Percentiles rank a stretch among this genome's conserved stretches.
Evolutionary conservation across 192 early-diverging fungal genomes (phyloP).

Genomic region (Podila minutissima): DNA sequence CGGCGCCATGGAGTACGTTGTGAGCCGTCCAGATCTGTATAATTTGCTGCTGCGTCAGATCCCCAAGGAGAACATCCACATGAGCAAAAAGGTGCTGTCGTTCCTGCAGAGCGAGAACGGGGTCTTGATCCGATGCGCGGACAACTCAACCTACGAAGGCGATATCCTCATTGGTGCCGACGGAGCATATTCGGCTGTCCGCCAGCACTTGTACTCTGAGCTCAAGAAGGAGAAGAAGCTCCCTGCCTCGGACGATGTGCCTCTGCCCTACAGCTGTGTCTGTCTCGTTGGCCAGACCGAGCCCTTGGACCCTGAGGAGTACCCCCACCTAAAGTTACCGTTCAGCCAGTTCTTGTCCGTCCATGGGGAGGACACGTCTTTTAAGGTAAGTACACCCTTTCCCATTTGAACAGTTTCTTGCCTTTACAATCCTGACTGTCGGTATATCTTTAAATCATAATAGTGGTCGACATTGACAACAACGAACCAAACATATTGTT

Average conservation of each 20-base stretch:
- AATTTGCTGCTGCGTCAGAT: neutral
- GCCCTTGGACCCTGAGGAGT: neutral
- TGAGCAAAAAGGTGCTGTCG: neutral
- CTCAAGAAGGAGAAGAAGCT: neutral
- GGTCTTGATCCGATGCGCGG: neutral
- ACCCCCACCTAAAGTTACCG: neutral
- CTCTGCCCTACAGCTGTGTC: neutral
- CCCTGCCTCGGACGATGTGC: neutral
- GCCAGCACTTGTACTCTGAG: neutral
- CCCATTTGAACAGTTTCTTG: no score
- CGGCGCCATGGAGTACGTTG: neutral
- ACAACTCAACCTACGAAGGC: neutral
- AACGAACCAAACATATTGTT: neutral
- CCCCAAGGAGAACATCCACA: neutral
- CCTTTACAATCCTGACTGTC: neutral
- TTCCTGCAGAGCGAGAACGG: neutral
- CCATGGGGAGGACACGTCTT: neutral
- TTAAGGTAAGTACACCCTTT: no score
- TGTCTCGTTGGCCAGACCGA: neutral
- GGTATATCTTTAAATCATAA: neutral
- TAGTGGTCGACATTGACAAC: neutral
- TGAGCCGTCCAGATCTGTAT: neutral
- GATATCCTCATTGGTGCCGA: neutral
- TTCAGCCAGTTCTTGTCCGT: neutral
- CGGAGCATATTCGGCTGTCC: neutral